Base-by-base conservation (phyloP, 805 yeast genomes). In the Metschnikowia santaceciliae region DNA sequence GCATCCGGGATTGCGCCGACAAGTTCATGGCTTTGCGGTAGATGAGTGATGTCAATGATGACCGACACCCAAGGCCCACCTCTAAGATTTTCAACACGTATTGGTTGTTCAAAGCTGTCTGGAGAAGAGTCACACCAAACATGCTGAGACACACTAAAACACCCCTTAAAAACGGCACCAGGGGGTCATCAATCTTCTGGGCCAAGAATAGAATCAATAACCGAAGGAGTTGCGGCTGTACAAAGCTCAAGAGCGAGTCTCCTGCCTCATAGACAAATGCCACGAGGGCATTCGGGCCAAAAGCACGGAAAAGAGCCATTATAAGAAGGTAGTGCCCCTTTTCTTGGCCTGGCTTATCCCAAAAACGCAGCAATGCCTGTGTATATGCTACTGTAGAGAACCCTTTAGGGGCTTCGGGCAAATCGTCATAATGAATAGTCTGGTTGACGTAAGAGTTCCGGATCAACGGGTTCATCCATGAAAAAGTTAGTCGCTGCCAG, bases 141-240 rank as follows among this genome's bases (percentile, higher is more conserved):
- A 90, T 81, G 17, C 39, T 49, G 11, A 50, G 38, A 11, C 62
- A 56, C 34, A 58, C 50, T 15, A 55, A 47, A n/a, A 50, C 47
- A 4, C 64, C 64, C 10, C 38, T 52, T 26, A 60, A 49, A 1
- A 54, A 49, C 6, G 63, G 62, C 17, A 41, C 46, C 22, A 14
- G 48, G 3, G 56, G 56, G 19, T 52, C 51, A 1, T 41, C 35
- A 20, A 51, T 39, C 17, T 54, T 54, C n/a, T 77, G 81, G 46
- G 78, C 76, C 53, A 84, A 81, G 60, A 79, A 84, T 48, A 71
- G 64, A 57, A 91, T 90, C 54, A 91, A 75, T 6, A 77, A 61
- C 49, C 86, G 77, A 49, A 92, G 71, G 26, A 91, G 68, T 61
- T 89, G 96, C 0, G 98, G 98, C 68, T 90, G 96, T n/a, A 79